These are phyloP conservation scores for Neopestalotiopsis sp. DNA, from an alignment of 2,329 filamentous ascomycete genomes.

Conservation along the genomic window DNA sequence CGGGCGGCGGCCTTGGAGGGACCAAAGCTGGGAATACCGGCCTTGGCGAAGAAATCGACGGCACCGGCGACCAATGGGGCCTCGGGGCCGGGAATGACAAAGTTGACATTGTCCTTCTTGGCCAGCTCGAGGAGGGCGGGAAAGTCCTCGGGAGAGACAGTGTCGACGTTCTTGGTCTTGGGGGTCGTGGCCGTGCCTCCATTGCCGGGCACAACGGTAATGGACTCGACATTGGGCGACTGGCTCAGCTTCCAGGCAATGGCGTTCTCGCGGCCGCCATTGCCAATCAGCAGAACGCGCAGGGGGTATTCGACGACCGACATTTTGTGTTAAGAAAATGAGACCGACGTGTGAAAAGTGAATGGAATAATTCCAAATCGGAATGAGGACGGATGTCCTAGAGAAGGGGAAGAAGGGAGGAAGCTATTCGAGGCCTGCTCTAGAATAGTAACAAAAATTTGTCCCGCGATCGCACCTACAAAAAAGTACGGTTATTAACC, in stretches of 20 bases:
- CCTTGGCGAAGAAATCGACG: conserved; percentile 74
- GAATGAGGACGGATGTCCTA: conserved; percentile 6
- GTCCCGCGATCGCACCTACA: conserved; percentile 5
- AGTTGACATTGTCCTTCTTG: conserved; percentile 73
- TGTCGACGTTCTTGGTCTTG: conserved; percentile 75
- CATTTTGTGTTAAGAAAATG: conserved; percentile 17
- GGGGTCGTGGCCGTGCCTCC: conserved; percentile 78
- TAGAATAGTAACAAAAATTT: conserved; percentile 8
- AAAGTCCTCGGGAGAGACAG: conserved; percentile 79
- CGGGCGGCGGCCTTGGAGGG: conserved; percentile 83
- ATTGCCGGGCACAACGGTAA: conserved; percentile 78
- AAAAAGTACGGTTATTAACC: conserved; percentile 17
- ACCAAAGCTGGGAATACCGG: conserved; percentile 82
- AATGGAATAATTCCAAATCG: not conserved
- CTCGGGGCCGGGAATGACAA: conserved; percentile 91
- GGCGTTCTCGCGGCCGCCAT: conserved; percentile 92
- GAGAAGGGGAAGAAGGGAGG: not conserved
- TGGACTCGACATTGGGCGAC: conserved; percentile 78
- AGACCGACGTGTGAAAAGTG: not conserved
- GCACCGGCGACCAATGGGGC: conserved; percentile 92
- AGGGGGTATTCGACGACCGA: conserved; percentile 45
- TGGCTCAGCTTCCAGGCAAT: conserved; percentile 93
- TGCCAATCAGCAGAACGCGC: conserved; percentile 85
- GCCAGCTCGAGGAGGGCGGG: conserved; percentile 77
- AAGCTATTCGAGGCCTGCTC: not conserved